Base-by-base conservation (phyloP, 768 basidiomycete species). In the Lyophyllum semitale region DNA sequence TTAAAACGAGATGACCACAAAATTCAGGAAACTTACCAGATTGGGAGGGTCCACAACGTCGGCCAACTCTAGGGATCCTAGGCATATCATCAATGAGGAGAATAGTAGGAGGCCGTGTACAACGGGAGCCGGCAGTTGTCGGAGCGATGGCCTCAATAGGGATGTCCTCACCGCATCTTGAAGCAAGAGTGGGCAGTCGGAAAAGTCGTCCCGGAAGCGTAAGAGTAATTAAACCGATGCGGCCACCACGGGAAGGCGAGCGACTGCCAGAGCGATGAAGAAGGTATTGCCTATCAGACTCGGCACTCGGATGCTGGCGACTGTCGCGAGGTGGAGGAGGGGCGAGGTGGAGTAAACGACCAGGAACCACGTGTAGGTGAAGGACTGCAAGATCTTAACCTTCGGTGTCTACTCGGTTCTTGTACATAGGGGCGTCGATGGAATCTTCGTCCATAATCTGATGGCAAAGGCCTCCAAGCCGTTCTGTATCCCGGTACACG, bases 101-200 rank as follows among this genome's bases (percentile, higher is more conserved):
- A 27, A 46, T 46, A 20, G 51, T 61, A 13, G 61, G 61, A 32
- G 61, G 38, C 8, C 61, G 62, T 17, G 56, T 45, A 27, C 25
- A 48, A 33, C 25, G 53, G 23, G 62, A 52, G 12, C 30, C 37
- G 11, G 43, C 26, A 25, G 57, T 44, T 4, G 64, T 59, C 32
- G 63, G 47, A 49, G 63, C 44, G 17, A 59, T 38, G 18, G 67
- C 50, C 25, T 51, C 51, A 13, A 66, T 61, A 13, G 53, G 60
- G 22, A 55, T 20, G 41, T 44, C 35, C 11, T 29, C 22, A 7
- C 8, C 25, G 13, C 13, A 29, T 23, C 50, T 29, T 3, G 41
- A 35, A 42, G 8, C 51, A 22, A 37, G 54, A 15, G 47, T 45
- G 11, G 57, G 23, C 17, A 42, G 32, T 17, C 26, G 47, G 22